Conservation (phyloP, 1,139 yeast species). For the Ogataea hybrid region DNA sequence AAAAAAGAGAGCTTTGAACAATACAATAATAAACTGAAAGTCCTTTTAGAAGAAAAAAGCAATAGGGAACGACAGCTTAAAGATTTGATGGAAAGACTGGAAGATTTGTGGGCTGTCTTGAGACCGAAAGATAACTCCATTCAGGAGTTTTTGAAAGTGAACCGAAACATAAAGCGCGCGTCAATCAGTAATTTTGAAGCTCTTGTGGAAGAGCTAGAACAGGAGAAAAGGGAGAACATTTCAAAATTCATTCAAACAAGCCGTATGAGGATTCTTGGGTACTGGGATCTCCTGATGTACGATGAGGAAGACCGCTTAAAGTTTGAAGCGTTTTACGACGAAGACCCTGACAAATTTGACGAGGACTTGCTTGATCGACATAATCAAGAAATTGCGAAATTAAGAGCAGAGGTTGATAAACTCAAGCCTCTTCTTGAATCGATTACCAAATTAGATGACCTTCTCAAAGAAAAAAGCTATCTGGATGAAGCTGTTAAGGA, state of each 20-base stretch:
- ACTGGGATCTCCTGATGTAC: conserved; percentile 65
- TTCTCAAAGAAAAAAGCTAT: conserved; percentile 59
- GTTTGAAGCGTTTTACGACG: conserved; percentile 38
- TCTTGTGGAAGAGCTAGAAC: conserved; percentile 58
- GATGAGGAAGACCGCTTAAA: conserved; percentile 42
- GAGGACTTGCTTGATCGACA: conserved; percentile 58
- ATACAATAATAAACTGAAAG: conserved; percentile 12
- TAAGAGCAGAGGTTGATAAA: conserved; percentile 50
- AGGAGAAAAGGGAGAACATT: conserved; percentile 60
- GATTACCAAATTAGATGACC: conserved; percentile 51
- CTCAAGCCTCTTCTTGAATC: conserved; percentile 55
- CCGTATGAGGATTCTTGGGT: conserved; percentile 51
- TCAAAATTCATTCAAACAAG: conserved; percentile 66
- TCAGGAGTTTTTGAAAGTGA: conserved; percentile 23
- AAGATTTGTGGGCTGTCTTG: conserved; percentile 28
- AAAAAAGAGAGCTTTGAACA: conserved; percentile 11
- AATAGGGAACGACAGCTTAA: conserved; percentile 21
- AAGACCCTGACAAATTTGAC: conserved; percentile 42
- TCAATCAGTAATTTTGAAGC: conserved; percentile 38
- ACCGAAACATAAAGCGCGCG: conserved; percentile 23
- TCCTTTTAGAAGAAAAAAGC: conserved; percentile 16
- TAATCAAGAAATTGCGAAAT: conserved; percentile 55
- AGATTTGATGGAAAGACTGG: conserved; percentile 17
- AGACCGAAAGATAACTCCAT: conserved; percentile 28
- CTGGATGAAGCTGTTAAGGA: conserved; percentile 73